Percentiles rank a stretch among this genome's conserved stretches.
Evolutionary conservation across 2,329 filamentous ascomycete genomes (phyloP).

Genomic region (Endoconidiophora polonica): DNA sequence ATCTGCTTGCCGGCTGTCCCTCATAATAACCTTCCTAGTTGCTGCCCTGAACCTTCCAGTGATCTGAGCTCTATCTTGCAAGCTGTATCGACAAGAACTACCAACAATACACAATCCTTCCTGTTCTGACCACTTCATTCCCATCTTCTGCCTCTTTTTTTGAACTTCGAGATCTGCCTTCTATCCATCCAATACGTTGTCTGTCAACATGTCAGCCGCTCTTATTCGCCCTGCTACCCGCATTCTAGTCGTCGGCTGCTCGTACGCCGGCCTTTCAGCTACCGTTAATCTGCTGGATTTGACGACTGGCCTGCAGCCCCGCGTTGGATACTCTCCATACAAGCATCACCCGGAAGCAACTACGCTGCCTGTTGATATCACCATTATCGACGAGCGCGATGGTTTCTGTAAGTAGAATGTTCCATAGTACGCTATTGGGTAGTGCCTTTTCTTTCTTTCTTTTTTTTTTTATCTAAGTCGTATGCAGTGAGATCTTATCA

Average conservation of each 20-base stretch:
- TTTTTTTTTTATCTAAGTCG: background rate
- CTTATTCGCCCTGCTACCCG: constrained; percentile 22
- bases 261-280: constrained; percentile 53
- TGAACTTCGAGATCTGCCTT: background rate
- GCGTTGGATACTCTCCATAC: constrained; percentile 25
- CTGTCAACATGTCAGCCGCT: constrained; percentile 16
- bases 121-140: background rate
- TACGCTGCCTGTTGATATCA: constrained; percentile 47
- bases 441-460: background rate
- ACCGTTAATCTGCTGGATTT: constrained; percentile 52
- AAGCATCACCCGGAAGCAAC: constrained; percentile 25
- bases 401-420: constrained; percentile 49
- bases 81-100: too few species aligned
- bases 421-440: background rate
- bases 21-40: too few species aligned
- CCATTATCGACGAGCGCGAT: constrained; percentile 63
- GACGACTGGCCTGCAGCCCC: constrained; percentile 37
- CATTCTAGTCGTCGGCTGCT: constrained; percentile 53
- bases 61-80: too few species aligned
- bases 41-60: too few species aligned
- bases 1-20: too few species aligned
- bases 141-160: background rate
- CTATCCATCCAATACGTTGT: background rate
- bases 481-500: background rate
- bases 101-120: too few species aligned